These are phyloP conservation scores for Cephaloascus albidus DNA, from an alignment of 805 yeast species.

Conservation along the genomic window DNA sequence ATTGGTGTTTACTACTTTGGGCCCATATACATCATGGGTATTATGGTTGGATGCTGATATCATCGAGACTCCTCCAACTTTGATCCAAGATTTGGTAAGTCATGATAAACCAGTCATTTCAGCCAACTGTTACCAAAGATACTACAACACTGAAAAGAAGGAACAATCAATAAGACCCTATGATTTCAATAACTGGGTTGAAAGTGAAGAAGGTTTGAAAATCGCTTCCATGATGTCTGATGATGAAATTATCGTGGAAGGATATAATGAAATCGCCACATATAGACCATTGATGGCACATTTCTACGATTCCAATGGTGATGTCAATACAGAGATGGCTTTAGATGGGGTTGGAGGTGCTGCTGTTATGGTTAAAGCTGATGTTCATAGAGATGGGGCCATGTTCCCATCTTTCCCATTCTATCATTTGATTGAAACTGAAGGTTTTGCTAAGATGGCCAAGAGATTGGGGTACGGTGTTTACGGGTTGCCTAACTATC, in stretches of 20 bases:
- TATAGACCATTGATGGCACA: constrained; percentile 93
- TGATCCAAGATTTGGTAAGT: constrained; percentile 78
- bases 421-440: constrained; percentile 93
- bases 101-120: constrained; percentile 85
- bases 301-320: constrained; percentile 61
- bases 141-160: constrained; percentile 47
- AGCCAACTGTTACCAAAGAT: constrained; percentile 91
- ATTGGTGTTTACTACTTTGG: constrained; percentile 75
- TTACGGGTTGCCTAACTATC: constrained; percentile 87
- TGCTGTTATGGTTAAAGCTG: constrained; percentile 90
- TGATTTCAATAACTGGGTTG: constrained; percentile 95
- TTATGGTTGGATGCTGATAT: constrained; percentile 96
- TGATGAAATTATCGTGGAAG: constrained; percentile 92
- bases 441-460: constrained; percentile 98
- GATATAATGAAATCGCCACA: constrained; percentile 88
- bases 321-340: constrained; percentile 58
- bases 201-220: constrained; percentile 67
- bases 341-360: constrained; percentile 99
- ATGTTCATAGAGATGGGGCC: constrained; percentile 98
- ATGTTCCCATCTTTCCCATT: constrained; percentile 99
- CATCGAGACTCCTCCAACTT: constrained; percentile 73
- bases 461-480: constrained; percentile 87
- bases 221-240: constrained; percentile 66
- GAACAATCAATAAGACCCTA: constrained; percentile 67
- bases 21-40: constrained; percentile 90